A percentile compares a stretch with the other conserved stretches of the same genome.
Evolutionary conservation across 2,329 filamentous ascomycete genomes (phyloP).

Genomic region (Microcyclospora tardicrescens): DNA sequence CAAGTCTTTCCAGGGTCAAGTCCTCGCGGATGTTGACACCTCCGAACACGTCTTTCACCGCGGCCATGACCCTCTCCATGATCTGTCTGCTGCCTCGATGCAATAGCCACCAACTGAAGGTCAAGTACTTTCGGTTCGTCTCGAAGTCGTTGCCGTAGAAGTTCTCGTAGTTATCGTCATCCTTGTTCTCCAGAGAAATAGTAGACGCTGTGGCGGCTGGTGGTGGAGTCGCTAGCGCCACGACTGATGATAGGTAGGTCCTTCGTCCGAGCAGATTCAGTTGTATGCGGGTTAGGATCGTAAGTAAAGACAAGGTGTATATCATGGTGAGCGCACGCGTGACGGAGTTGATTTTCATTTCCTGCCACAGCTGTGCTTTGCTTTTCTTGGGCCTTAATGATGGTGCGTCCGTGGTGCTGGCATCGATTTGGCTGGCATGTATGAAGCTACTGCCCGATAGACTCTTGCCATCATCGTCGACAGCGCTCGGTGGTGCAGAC

Average conservation of each 20-base stretch:
- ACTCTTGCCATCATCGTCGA: slow-evolving; percentile 73
- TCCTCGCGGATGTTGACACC: slow-evolving; percentile 78
- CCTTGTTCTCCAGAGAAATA: slow-evolving; percentile 85
- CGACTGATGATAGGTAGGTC: slow-evolving; percentile 91
- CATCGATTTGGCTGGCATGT: slow-evolving; percentile 63
- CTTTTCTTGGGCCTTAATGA: slow-evolving; percentile 51
- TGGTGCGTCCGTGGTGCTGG: slow-evolving; percentile 33
- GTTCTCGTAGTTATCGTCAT: slow-evolving; percentile 73
- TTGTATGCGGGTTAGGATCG: slow-evolving; percentile 85
- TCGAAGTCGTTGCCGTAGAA: slow-evolving; percentile 88
- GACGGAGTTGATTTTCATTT: slow-evolving; percentile 89
- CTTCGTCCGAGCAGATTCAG: slow-evolving; percentile 90
- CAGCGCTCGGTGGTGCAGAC: slow-evolving; percentile 52
- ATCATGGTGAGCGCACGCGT: slow-evolving; percentile 82
- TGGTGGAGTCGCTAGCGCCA: slow-evolving; percentile 67
- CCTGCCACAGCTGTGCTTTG: slow-evolving; percentile 93
- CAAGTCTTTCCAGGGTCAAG: slow-evolving; percentile 66
- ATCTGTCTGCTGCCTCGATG: slow-evolving; percentile 80
- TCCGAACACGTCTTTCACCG: slow-evolving; percentile 84
- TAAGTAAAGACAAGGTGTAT: slow-evolving; percentile 80
- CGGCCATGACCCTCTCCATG: slow-evolving; percentile 67
- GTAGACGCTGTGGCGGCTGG: slow-evolving; percentile 50
- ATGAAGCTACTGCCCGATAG: slow-evolving; percentile 67
- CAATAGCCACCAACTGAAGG: slow-evolving; percentile 95
- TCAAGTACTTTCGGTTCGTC: slow-evolving; percentile 86